Evolutionary conservation across 2,329 filamentous ascomycete species (phyloP).

Genomic region (Monosporascus sp.): DNA sequence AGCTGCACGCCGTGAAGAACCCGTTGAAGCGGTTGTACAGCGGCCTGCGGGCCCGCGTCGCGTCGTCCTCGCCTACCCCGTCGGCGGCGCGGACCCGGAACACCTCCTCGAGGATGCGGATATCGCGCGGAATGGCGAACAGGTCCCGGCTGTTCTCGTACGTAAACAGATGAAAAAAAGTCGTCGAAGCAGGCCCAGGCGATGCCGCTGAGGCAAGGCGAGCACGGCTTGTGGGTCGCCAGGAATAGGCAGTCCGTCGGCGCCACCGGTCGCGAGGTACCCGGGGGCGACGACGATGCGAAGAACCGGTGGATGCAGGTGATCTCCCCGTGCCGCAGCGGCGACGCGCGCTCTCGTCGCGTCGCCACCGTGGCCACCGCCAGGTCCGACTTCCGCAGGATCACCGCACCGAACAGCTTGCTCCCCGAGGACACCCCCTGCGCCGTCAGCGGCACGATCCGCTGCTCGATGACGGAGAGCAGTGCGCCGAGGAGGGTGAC

Average conservation of each 20-base stretch:
- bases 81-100: conserved; percentile 38
- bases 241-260: conserved; percentile 47
- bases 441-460: conserved; percentile 46
- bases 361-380: conserved; percentile 43
- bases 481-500: conserved; percentile 32
- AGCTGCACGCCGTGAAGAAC: conserved; percentile 44
- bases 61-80: conserved; percentile 28
- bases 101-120: conserved; percentile 50
- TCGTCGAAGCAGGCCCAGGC: conserved; percentile 52
- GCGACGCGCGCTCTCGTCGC: conserved; percentile 51
- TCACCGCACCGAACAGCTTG: conserved; percentile 53
- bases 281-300: conserved; percentile 26
- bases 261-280: conserved; percentile 13
- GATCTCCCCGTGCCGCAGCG: conserved; percentile 54
- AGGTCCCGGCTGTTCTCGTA: conserved; percentile 53
- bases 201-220: conserved; percentile 51
- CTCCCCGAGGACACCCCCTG: conserved; percentile 42
- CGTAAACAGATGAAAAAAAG: conserved; percentile 54
- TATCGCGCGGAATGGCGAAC: conserved; percentile 52
- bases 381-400: conserved; percentile 39
- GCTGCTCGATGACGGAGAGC: conserved; percentile 36
- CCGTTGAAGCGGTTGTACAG: conserved; percentile 52
- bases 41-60: conserved; percentile 30
- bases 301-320: conserved; percentile 57
- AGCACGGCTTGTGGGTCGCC: conserved; percentile 55